These are phyloP conservation scores for Friedmanniomyces simplex DNA, from an alignment of 495 filamentous ascomycete species.

Conservation along the genomic window DNA sequence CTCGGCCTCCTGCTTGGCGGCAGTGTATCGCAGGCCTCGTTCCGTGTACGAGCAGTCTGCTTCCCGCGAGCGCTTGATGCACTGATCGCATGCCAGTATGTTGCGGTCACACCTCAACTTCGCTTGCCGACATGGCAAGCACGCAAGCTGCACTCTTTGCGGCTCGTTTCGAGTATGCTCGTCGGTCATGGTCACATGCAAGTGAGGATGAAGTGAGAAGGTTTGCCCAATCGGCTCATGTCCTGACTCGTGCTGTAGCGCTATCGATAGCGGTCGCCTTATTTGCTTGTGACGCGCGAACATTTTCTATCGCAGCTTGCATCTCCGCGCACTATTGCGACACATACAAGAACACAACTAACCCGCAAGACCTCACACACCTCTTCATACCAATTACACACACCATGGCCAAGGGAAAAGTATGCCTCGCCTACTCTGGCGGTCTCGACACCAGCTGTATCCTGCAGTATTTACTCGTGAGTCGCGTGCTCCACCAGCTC, in stretches of 20 bases:
- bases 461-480: slow-evolving; percentile 26
- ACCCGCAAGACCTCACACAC: background rate
- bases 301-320: background rate
- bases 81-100: slow-evolving; percentile 3
- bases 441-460: slow-evolving; percentile 62
- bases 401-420: slow-evolving; percentile 23
- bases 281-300: background rate
- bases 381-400: background rate
- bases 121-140: background rate
- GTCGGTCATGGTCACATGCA: background rate
- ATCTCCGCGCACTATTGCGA: background rate
- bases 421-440: slow-evolving; percentile 28
- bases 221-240: too few relatives aligned
- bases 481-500: slow-evolving; percentile 1
- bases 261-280: background rate
- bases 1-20: background rate
- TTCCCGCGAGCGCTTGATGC: slow-evolving; percentile 6
- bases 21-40: slow-evolving; percentile 5
- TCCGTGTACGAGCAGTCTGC: slow-evolving; percentile 6
- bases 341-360: background rate
- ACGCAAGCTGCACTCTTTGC: slow-evolving; percentile 7
- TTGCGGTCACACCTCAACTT: slow-evolving; percentile 10
- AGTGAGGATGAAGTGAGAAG: background rate
- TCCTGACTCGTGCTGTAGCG: too few relatives aligned
- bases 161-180: slow-evolving; percentile 1